phyloP scores from a whole-genome alignment of 2,329 filamentous ascomycete species.

The Sporothrix curviconia region DNA sequence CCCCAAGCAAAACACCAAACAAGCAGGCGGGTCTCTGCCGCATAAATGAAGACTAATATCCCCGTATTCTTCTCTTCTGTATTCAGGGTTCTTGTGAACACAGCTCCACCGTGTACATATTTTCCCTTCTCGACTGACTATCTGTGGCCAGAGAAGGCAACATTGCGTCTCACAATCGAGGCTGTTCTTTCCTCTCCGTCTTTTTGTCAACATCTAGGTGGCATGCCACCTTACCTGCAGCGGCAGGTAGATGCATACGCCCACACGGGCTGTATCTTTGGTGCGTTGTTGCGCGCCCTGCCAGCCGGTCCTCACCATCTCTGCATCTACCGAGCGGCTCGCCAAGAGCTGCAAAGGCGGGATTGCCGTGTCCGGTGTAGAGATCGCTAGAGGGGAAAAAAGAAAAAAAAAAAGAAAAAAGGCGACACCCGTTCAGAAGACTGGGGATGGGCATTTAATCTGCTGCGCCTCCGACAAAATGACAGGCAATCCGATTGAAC shows the following conservation, averaged over 20 bases:
- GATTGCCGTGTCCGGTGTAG: conserved; percentile 1
- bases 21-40: not conserved
- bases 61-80: not conserved
- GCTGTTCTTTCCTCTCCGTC: not conserved
- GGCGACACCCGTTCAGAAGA: no score
- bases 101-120: no score
- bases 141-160: not conserved
- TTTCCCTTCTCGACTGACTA: no score
- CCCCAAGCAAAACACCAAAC: not conserved
- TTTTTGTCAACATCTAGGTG: not conserved
- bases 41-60: not conserved
- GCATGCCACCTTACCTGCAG: not conserved
- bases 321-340: not conserved
- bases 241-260: not conserved
- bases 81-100: no score
- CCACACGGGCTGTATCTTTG: not conserved
- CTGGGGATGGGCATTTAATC: not conserved
- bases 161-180: not conserved
- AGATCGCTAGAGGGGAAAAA: not conserved
- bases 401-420: no score
- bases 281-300: no score
- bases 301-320: not conserved
- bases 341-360: not conserved
- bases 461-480: not conserved
- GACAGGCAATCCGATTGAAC: no score